Evolutionary conservation across 2,329 filamentous ascomycete species (phyloP), one percentile per base, ranked within the genome.

Genomic region (Paracoccidioides lutzii): DNA sequence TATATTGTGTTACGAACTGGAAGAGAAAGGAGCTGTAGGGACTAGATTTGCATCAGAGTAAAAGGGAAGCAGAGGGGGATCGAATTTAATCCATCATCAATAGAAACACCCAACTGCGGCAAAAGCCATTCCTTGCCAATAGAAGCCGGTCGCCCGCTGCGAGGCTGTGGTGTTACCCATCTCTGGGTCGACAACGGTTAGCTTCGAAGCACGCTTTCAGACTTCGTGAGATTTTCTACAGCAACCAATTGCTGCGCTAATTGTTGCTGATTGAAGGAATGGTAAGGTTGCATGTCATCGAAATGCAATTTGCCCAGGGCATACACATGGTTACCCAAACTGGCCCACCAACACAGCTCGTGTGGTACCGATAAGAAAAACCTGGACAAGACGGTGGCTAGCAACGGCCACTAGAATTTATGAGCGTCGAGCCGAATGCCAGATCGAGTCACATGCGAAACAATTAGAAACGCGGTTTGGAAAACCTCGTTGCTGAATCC

Each of bases 381-480:
- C 32, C 48, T 40, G 48, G n/a, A 38, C 40, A 30, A 52, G 28
- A 42, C 22, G 14, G 37, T 41, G 49, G 49, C 41, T 52, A 7
- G 12, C 22, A 52, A 42, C 49, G 49, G 49, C 49, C 49, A 32
- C 49, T 52, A 41, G 37, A 30, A 14, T 33, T 9, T 30, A 30
- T 41, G 12, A 28, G 22, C 49, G 35, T 41, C 49, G 41, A 37
- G 10, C 28, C 28, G 30, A 30, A 35, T n/a, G 35, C 35, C 35
- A 12, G 28, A 52, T 42, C 15, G 46, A 42, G 49, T 52, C 49
- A 52, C 49, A 33, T 52, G 49, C 49, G 49, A 41, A 42, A 32
- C 49, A 4, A 52, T 32, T 40, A 41, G 37, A 40, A 41, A 52
- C 22, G 28, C 22, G 49, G 3, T 35, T 52, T 52, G 37, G 9